Percentiles rank a stretch among this genome's conserved stretches.
These are phyloP conservation scores for Macrocybe gigantea DNA, from an alignment of 768 basidiomycete species.

Conservation along the genomic window DNA sequence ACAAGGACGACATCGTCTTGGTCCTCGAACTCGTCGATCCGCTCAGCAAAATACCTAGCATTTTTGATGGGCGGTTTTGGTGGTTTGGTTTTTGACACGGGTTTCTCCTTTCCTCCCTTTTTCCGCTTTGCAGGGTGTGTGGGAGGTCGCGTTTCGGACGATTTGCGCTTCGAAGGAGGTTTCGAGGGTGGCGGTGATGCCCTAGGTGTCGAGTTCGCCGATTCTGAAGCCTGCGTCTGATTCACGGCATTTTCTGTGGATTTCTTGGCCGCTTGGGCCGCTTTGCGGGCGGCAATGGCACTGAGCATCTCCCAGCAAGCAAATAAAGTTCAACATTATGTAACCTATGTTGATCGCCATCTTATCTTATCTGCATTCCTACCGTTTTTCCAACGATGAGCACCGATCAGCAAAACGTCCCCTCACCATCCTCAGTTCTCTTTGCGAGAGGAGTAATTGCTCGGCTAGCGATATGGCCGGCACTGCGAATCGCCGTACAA, in stretches of 20 bases:
- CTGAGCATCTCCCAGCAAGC: conserved; percentile 47
- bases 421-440: conserved; percentile 48
- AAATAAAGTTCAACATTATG: not conserved
- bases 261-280: conserved; percentile 33
- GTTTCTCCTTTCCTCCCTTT: conserved; percentile 18
- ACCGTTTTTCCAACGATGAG: conserved; percentile 9
- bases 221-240: conserved; percentile 6
- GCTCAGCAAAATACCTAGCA: conserved; percentile 26
- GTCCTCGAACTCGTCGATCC: conserved; percentile 20
- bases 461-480: conserved; percentile 79
- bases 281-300: conserved; percentile 69
- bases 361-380: conserved; percentile 11
- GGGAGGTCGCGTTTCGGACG: conserved; percentile 34
- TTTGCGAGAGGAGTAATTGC: conserved; percentile 88
- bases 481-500: conserved; percentile 79
- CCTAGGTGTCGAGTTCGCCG: conserved; percentile 9
- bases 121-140: conserved; percentile 12
- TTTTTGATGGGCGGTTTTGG: conserved; percentile 7
- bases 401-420: conserved; percentile 15
- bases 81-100: no score
- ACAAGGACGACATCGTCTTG: conserved; percentile 34
- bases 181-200: conserved; percentile 12
- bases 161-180: conserved; percentile 40
- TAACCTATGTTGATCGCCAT: conserved; percentile 1
- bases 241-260: not conserved